Base-by-base conservation (phyloP, 83 land plant species). In the Larix sibirica region DNA sequence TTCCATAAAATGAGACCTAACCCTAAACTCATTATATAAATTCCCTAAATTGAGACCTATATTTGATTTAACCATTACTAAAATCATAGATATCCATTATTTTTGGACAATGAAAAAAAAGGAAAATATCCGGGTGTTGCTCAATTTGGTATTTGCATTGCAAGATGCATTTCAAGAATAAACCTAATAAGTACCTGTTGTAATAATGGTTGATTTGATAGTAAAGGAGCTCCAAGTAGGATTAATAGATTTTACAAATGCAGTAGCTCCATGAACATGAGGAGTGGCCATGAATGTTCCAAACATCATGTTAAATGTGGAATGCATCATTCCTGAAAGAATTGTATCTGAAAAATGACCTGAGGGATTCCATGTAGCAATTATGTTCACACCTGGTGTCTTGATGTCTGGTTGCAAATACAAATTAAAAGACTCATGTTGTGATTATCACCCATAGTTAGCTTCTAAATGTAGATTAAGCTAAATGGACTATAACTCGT, bases 151-250 rank as follows among this genome's bases (percentile, higher is more conserved):
- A 38, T 38, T 38, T 38, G 40, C 40, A 38, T 38, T 38, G 4
- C 40, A 38, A 3, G 40, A 38, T 38, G 4, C 44, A 42, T 42
- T 42, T 42, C 6, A 42, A 42, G 6, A 42, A 42, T 4, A 42
- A 42, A 8, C 2, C 18, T 4, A 8, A 36, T 33, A 33, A 0
- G 20, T 38, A 90, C 93, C 91, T 76, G 95, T 87, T 10, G 95
- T 93, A 90, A 93, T 91, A 67, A 93, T 84, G 9, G 94, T 94
- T 58, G 95, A 93, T 83, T 85, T 89, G 81, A 93, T 83, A 59
- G 89, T 87, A 18, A 94, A 83, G 26, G 95, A 86, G 47, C 85
- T 86, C 95, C 95, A 93, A 18, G 64, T 38, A 0, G 90, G 90
- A 58, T 86, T 81, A 5, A 56, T n/a, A 8, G 90, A 77, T 79